Percentiles rank a stretch among this genome's conserved stretches.
Evolutionary conservation across 495 filamentous ascomycete species (phyloP).

Genomic region (Xylaria grammica): DNA sequence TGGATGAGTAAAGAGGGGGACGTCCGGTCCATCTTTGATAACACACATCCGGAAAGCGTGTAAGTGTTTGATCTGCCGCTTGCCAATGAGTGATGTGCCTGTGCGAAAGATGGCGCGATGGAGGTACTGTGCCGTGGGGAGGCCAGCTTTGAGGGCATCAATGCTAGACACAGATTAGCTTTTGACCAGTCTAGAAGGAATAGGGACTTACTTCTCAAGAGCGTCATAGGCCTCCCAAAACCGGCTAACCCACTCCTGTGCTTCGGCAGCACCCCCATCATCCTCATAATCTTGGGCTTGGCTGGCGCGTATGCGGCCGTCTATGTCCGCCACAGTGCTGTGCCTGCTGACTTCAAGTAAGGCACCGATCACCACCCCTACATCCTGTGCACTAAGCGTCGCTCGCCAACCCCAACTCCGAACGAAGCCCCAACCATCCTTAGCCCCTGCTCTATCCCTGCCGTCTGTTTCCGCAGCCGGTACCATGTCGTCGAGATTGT

Average conservation of each 20-base stretch:
- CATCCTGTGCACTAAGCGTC: slow-evolving; percentile 87
- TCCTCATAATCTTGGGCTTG: slow-evolving; percentile 51
- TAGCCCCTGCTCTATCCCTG: slow-evolving; percentile 60
- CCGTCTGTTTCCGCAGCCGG: slow-evolving; percentile 67
- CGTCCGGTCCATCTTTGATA: slow-evolving; percentile 93
- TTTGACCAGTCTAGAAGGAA: slow-evolving; percentile 22
- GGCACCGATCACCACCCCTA: slow-evolving; percentile 86
- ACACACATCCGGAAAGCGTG: slow-evolving; percentile 93
- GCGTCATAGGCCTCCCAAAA: slow-evolving; percentile 97
- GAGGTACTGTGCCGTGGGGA: slow-evolving; percentile 85
- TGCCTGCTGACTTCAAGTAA: slow-evolving; percentile 86
- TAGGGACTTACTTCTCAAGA: slow-evolving; percentile 64
- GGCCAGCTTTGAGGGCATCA: slow-evolving; percentile 73
- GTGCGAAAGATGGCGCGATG: slow-evolving; percentile 93
- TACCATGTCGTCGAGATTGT: slow-evolving; percentile 90
- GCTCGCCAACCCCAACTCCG: slow-evolving; percentile 98
- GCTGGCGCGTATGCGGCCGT: slow-evolving; percentile 40
- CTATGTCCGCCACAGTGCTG: slow-evolving; percentile 36
- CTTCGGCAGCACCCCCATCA: slow-evolving; percentile 50
- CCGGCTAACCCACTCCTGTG: slow-evolving; percentile 71
- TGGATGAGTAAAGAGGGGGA: slow-evolving; percentile 85
- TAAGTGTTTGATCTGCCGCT: slow-evolving; percentile 90
- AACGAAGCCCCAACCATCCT: slow-evolving; percentile 95
- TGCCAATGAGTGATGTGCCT: slow-evolving; percentile 86
- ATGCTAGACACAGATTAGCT: slow-evolving; percentile 54